Evolutionary conservation across 208 protist genomes (phyloP).

Genomic region (Spongospora subterranea): DNA sequence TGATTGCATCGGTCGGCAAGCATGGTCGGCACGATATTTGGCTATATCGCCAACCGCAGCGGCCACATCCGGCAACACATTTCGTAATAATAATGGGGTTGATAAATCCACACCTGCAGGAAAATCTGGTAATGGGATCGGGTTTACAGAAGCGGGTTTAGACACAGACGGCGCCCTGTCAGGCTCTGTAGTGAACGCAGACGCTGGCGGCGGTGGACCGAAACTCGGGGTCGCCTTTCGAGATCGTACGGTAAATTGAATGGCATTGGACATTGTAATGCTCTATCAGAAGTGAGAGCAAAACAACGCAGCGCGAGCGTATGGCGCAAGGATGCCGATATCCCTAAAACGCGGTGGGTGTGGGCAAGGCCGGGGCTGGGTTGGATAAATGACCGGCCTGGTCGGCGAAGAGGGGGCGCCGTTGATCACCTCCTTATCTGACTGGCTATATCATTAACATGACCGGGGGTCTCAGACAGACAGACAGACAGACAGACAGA

Average conservation of each 20-base stretch:
- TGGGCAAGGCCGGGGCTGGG: too few relatives aligned
- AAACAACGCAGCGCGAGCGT: too few relatives aligned
- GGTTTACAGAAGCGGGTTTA: not conserved
- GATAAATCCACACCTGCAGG: not conserved
- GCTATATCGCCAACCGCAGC: slow-evolving; percentile 1
- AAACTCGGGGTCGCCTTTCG: too few relatives aligned
- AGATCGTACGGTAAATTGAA: not conserved
- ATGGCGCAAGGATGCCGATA: too few relatives aligned
- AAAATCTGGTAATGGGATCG: not conserved
- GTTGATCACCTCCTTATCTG: too few relatives aligned
- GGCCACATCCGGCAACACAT: not conserved
- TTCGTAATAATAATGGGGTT: slow-evolving; percentile 12
- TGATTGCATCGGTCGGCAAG: not conserved
- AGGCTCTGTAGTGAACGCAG: not conserved
- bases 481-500: too few relatives aligned
- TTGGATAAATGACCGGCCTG: too few relatives aligned
- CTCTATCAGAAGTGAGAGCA: too few relatives aligned
- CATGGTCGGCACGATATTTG: not conserved
- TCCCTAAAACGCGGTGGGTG: too few relatives aligned
- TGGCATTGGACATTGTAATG: not conserved
- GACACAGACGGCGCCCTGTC: not conserved
- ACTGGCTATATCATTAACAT: too few relatives aligned
- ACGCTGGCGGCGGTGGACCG: not conserved
- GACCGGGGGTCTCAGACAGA: too few relatives aligned
- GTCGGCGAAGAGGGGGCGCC: too few relatives aligned